Base-by-base conservation (phyloP, 2,329 filamentous ascomycete species). In the Sporothrix phasma region DNA sequence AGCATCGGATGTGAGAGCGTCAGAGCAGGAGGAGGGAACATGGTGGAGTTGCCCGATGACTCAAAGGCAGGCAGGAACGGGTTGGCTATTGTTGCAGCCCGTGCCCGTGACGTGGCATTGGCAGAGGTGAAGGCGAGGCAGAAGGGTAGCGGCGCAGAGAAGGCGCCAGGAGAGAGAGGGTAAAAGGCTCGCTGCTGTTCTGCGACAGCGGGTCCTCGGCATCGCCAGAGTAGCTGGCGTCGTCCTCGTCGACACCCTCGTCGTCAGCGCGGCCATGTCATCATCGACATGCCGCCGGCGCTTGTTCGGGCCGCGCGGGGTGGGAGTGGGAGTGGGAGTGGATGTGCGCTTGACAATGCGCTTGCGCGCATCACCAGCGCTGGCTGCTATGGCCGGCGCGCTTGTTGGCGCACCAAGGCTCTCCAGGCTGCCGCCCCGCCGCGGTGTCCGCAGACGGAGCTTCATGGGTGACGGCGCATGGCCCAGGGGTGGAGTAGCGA, bases 401-500 rank as follows among this genome's bases (percentile, higher is more conserved):
- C n/a, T 56, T 37, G 5, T 64, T 31, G 54, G 31, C 1, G 31
- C 51, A 24, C 51, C 31, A 4, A 56, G 34, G n/a, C 31, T 56
- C 31, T 56, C 51, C 31, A 56, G 67, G 19, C 66, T 66, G 34
- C 39, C 43, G n/a, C 31, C 49, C 72, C 71, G 29, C 67, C 66
- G 69, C 71, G 74, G 70, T 80, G 79, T 67, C 65, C 83, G 81
- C 68, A 85, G 74, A 63, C 82, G 82, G 67, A 86, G 76, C 73
- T 82, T 85, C 66, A 83, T 74, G 1, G 80, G 80, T 22, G 76
- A 73, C 43, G 78, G 75, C 68, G 80, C 78, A 72, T 83, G 76
- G 34, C 79, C 72, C 68, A 84, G 76, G 2, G 84, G 83, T 13
- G 84, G 84, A 26, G 82, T 84, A 15, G 81, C 82, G 5, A 84